phyloP scores from a whole-genome alignment of 768 basidiomycete genomes.

The Lactarius quietus region DNA sequence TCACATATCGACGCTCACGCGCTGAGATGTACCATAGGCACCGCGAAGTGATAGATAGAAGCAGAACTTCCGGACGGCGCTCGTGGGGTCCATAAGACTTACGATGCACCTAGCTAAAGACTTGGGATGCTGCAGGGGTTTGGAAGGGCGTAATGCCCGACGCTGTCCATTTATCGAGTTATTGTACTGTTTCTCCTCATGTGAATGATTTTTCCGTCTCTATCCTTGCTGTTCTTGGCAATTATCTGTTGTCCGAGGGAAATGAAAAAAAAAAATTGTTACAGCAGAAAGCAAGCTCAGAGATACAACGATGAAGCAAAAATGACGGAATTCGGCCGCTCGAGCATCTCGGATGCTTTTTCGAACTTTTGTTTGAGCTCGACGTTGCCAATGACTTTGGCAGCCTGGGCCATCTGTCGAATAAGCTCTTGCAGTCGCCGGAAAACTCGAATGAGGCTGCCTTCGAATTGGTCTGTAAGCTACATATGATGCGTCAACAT shows the following conservation, averaged over 20 bases:
- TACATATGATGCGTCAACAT: constrained; percentile 31
- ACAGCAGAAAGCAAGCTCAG: constrained; percentile 32
- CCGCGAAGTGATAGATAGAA: constrained; percentile 58
- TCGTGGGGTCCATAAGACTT: constrained; percentile 35
- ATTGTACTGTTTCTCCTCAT: background rate
- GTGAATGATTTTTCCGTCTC: background rate
- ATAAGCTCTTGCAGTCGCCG: constrained; percentile 90
- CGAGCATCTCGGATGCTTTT: constrained; percentile 87
- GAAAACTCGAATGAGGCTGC: constrained; percentile 94
- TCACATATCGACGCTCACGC: background rate
- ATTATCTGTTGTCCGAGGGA: background rate
- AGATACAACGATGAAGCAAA: constrained; percentile 86
- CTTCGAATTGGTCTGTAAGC: constrained; percentile 97
- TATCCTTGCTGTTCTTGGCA: background rate
- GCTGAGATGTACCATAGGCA: constrained; percentile 30
- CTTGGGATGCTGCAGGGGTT: constrained; percentile 43
- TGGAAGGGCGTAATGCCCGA: constrained; percentile 43
- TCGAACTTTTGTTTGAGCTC: constrained; percentile 95
- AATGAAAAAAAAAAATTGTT: background rate
- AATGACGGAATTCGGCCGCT: constrained; percentile 90
- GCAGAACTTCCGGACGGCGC: constrained; percentile 52
- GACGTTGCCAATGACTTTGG: constrained; percentile 93
- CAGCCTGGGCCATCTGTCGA: constrained; percentile 92
- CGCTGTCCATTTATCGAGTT: background rate
- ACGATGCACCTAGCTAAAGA: constrained; percentile 7